phyloP scores from a whole-genome alignment of 768 basidiomycete species.

The Agaricus subrufescens region DNA sequence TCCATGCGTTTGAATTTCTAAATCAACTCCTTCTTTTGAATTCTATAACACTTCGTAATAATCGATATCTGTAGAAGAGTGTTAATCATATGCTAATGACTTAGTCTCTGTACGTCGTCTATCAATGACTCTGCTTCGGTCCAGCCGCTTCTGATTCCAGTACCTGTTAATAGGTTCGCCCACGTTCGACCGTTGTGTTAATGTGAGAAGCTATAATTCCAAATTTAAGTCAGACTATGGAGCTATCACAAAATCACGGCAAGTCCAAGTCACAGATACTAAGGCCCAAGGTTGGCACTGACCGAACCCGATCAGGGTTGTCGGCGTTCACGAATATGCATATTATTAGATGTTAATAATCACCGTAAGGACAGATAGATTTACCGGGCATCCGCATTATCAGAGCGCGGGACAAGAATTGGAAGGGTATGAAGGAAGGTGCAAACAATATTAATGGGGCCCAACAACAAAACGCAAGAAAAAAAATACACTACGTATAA shows the following conservation, averaged over 20 bases:
- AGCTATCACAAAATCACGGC: too few species aligned
- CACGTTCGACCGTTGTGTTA: too few species aligned
- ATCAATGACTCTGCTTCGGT: too few species aligned
- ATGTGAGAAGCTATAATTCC: too few species aligned
- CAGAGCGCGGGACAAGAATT: slow-evolving; percentile 4
- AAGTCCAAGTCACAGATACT: too few species aligned
- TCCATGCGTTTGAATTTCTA: slow-evolving; percentile 7
- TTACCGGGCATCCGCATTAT: slow-evolving; percentile 9
- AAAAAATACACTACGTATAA: slow-evolving; percentile 9
- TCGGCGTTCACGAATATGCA: too few species aligned
- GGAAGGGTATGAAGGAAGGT: slow-evolving; percentile 3
- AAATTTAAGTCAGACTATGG: too few species aligned
- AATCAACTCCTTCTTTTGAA: slow-evolving; percentile 2
- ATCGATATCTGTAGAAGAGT: neutral
- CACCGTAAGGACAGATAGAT: slow-evolving; percentile 5
- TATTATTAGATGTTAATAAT: slow-evolving; percentile 6
- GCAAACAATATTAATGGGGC: slow-evolving; percentile 2
- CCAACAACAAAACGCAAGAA: neutral
- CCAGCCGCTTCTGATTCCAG: too few species aligned
- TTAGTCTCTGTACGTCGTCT: too few species aligned
- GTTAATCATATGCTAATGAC: slow-evolving; percentile 5
- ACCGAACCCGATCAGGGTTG: too few species aligned
- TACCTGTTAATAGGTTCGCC: too few species aligned
- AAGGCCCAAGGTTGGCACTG: too few species aligned
- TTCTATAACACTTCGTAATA: slow-evolving; percentile 1